phyloP scores from a whole-genome alignment of 768 basidiomycete species.

The Phlegmacium glaucopus region DNA sequence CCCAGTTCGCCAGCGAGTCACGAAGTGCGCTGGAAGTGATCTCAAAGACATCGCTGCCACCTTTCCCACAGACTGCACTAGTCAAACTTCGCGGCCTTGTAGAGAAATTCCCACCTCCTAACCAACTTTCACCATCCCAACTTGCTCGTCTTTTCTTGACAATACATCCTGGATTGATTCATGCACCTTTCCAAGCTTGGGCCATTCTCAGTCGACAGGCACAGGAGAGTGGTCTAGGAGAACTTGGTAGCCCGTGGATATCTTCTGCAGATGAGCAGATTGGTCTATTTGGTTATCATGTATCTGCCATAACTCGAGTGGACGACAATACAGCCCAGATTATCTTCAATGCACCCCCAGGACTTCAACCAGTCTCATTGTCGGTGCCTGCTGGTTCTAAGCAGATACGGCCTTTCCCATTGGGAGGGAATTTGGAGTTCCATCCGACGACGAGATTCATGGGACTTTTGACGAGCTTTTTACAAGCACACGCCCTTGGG shows the following conservation, averaged over 20 bases:
- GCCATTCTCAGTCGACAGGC: slow-evolving; percentile 54
- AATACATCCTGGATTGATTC: slow-evolving; percentile 55
- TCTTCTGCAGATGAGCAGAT: slow-evolving; percentile 35
- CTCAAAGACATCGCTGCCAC: slow-evolving; percentile 49
- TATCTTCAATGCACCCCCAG: slow-evolving; percentile 35
- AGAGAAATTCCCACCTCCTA: slow-evolving; percentile 46
- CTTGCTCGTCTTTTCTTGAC: slow-evolving; percentile 52
- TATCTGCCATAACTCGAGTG: slow-evolving; percentile 37
- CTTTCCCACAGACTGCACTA: slow-evolving; percentile 65
- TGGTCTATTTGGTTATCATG: slow-evolving; percentile 52
- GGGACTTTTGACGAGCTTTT: slow-evolving; percentile 53
- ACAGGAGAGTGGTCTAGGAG: slow-evolving; percentile 50
- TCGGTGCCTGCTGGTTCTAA: slow-evolving; percentile 49
- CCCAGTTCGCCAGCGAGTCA: slow-evolving; percentile 61
- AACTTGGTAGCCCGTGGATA: slow-evolving; percentile 46
- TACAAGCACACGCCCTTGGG: slow-evolving; percentile 61
- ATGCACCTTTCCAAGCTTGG: slow-evolving; percentile 62
- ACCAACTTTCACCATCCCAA: slow-evolving; percentile 38
- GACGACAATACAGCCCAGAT: slow-evolving; percentile 38
- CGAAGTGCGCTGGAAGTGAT: slow-evolving; percentile 50
- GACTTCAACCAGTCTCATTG: slow-evolving; percentile 25
- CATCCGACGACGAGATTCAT: slow-evolving; percentile 47
- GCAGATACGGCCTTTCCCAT: slow-evolving; percentile 43
- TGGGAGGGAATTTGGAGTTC: slow-evolving; percentile 37
- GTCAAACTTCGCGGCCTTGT: slow-evolving; percentile 45